phyloP scores from a whole-genome alignment of 2,329 filamentous ascomycete genomes.

The Colletotrichum cereale region DNA sequence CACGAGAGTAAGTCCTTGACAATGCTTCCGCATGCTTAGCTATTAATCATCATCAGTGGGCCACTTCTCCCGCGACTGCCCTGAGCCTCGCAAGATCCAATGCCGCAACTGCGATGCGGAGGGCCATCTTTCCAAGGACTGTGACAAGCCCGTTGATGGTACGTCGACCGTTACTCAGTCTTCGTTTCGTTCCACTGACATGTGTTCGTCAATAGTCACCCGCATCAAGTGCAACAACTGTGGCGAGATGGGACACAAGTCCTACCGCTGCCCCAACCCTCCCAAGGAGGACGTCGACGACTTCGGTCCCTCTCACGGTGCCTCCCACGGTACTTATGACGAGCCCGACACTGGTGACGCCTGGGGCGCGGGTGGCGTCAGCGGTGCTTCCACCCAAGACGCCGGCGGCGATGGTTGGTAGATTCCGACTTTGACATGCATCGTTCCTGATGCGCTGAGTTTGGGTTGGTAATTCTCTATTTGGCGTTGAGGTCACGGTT shows the following conservation, averaged over 20 bases:
- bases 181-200: slow-evolving; percentile 42
- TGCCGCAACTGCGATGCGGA: slow-evolving; percentile 73
- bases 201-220: slow-evolving; percentile 51
- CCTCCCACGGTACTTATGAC: slow-evolving; percentile 20
- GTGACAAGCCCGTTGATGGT: slow-evolving; percentile 69
- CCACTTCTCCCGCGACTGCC: slow-evolving; percentile 75
- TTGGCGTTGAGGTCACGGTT: slow-evolving; percentile 33
- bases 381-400: slow-evolving; percentile 8
- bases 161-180: slow-evolving; percentile 42
- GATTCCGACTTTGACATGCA: neutral
- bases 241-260: slow-evolving; percentile 59
- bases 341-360: slow-evolving; percentile 18
- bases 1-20: slow-evolving; percentile 63
- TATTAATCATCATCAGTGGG: slow-evolving; percentile 57
- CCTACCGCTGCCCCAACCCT: slow-evolving; percentile 54
- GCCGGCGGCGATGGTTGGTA: slow-evolving; percentile 35
- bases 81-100: slow-evolving; percentile 60
- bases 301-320: slow-evolving; percentile 30
- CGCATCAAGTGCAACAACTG: slow-evolving; percentile 72
- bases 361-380: slow-evolving; percentile 5
- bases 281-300: slow-evolving; percentile 45
- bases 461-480: slow-evolving; percentile 16
- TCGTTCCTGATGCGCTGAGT: neutral
- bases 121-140: slow-evolving; percentile 74
- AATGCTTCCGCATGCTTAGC: neutral